phyloP scores from a whole-genome alignment of 768 basidiomycete genomes.

The Saitozyma podzolica region DNA sequence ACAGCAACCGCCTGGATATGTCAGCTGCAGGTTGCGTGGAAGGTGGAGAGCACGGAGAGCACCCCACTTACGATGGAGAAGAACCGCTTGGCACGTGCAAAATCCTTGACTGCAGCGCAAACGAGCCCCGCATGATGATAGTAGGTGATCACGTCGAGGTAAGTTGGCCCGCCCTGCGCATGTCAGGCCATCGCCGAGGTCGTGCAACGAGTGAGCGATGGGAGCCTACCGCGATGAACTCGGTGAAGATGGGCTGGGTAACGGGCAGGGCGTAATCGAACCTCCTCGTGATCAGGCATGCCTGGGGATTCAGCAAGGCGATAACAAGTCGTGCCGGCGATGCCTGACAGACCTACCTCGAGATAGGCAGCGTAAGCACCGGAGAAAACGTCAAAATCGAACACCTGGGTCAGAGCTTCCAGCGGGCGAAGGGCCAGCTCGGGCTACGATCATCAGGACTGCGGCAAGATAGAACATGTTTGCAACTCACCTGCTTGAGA shows the following conservation, averaged over 20 bases:
- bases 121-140: slow-evolving; percentile 45
- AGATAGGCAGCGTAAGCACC: slow-evolving; percentile 33
- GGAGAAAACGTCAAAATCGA: slow-evolving; percentile 12
- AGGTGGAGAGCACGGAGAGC: not conserved
- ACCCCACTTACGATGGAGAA: slow-evolving; percentile 27
- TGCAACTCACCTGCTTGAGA: slow-evolving; percentile 18
- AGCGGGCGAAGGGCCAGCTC: slow-evolving; percentile 15
- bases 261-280: slow-evolving; percentile 11
- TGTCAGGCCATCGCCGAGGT: not conserved
- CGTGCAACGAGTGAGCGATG: too few relatives aligned
- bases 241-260: slow-evolving; percentile 20
- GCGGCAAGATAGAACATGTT: not conserved
- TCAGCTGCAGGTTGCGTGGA: slow-evolving; percentile 6
- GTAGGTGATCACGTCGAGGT: slow-evolving; percentile 42
- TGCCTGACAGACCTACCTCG: slow-evolving; percentile 23
- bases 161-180: slow-evolving; percentile 19
- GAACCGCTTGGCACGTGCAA: slow-evolving; percentile 20
- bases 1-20: slow-evolving; percentile 31
- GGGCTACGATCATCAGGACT: slow-evolving; percentile 15
- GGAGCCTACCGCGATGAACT: slow-evolving; percentile 25
- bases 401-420: slow-evolving; percentile 6
- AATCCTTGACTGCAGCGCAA: slow-evolving; percentile 24
- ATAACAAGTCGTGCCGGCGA: not conserved
- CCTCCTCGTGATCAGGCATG: slow-evolving; percentile 16
- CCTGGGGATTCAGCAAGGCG: slow-evolving; percentile 10